Conservation (phyloP, 1,284 basidiomycete species). For the Serendipita sp. region DNA sequence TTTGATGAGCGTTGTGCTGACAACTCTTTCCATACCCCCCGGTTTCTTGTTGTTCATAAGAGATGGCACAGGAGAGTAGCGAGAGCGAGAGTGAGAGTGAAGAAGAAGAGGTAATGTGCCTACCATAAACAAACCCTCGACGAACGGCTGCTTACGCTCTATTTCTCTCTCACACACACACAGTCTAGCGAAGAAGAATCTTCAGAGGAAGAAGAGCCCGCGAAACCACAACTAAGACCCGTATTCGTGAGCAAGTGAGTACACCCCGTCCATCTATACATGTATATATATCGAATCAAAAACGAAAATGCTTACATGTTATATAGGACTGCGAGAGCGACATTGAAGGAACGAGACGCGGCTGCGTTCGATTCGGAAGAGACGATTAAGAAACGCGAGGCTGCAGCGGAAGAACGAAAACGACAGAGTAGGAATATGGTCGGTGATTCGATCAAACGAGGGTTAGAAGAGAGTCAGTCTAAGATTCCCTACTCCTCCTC, state of each 20-base stretch:
- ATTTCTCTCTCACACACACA: constrained; percentile 12
- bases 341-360: constrained; percentile 48
- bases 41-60: constrained; percentile 8
- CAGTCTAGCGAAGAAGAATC: constrained; percentile 69
- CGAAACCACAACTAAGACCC: constrained; percentile 47
- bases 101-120: constrained; percentile 24
- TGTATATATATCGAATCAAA: not conserved
- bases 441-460: constrained; percentile 72
- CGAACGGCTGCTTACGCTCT: constrained; percentile 9
- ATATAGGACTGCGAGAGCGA: constrained; percentile 49
- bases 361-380: constrained; percentile 58
- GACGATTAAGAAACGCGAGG: constrained; percentile 42
- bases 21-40: not conserved
- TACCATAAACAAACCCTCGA: not conserved
- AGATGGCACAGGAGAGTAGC: constrained; percentile 29
- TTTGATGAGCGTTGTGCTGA: not conserved
- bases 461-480: constrained; percentile 65
- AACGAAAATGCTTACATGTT: too few relatives aligned
- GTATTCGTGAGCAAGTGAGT: constrained; percentile 82
- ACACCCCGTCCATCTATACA: constrained; percentile 1
- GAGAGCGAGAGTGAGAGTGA: constrained; percentile 34
- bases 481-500: not conserved
- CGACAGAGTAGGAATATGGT: constrained; percentile 76
- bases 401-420: constrained; percentile 57
- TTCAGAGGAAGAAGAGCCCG: constrained; percentile 42